Conservation (phyloP, 257 asterid genomes). For the Solanum arcanum region DNA sequence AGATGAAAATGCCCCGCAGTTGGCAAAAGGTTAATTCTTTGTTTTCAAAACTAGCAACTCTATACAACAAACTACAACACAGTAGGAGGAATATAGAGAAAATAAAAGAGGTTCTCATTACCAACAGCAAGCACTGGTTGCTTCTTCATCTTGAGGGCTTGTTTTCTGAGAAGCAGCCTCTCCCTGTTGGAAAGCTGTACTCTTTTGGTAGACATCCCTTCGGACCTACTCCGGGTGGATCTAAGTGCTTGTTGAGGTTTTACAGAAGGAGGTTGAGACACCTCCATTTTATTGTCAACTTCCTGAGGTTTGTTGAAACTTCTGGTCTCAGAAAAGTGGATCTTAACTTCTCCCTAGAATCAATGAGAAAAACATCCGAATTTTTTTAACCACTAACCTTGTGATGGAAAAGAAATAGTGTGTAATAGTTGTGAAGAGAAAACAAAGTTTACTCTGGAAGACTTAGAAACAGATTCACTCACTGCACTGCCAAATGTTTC, state of each 20-base stretch:
- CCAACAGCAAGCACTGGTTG: conserved; percentile 76
- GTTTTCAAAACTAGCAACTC: not conserved
- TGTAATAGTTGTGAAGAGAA: not conserved
- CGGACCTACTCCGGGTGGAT: conserved; percentile 11
- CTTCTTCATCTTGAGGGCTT: conserved; percentile 57
- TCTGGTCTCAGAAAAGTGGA: conserved; percentile 14
- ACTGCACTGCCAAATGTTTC: conserved; percentile 4
- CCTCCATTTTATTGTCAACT: conserved; percentile 5
- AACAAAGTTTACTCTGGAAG: conserved; percentile 8
- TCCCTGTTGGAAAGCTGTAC: conserved; percentile 72
- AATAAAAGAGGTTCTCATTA: conserved; percentile 13
- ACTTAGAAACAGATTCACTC: not conserved
- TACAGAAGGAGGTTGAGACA: conserved; percentile 8
- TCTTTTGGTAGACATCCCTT: conserved; percentile 16
- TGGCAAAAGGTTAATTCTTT: not conserved
- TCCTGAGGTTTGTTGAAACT: conserved; percentile 1
- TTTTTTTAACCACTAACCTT: not conserved
- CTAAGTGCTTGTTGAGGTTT: conserved; percentile 19
- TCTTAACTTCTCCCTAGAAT: conserved; percentile 24
- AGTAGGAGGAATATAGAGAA: not conserved
- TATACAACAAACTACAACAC: not conserved
- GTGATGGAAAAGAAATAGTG: not conserved
- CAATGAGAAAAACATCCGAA: not conserved
- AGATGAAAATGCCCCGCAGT: not conserved
- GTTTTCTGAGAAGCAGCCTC: conserved; percentile 81